phyloP scores from a whole-genome alignment of 1,284 basidiomycete genomes.

The Psilocybe mexicana region DNA sequence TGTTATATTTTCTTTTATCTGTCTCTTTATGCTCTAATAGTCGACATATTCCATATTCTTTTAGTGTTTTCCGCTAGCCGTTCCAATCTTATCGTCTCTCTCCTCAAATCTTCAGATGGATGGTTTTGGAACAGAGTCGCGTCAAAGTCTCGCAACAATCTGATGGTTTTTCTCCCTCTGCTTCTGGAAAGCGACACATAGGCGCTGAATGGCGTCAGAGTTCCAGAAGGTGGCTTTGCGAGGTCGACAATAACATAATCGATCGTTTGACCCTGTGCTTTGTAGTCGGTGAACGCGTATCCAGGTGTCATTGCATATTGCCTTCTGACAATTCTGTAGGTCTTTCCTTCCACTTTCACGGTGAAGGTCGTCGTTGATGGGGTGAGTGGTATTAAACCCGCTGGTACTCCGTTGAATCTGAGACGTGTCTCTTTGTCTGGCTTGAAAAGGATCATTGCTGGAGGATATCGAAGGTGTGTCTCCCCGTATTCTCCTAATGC shows the following conservation, averaged over 20 bases:
- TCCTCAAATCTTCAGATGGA: no score
- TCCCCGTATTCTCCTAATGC: not conserved
- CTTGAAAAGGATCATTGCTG: conserved; percentile 32
- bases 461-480: conserved; percentile 28
- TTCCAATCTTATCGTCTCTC: no score
- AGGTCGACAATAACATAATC: conserved; percentile 32
- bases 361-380: conserved; percentile 19
- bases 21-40: no score
- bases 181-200: conserved; percentile 37
- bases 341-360: not conserved
- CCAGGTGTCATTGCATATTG: conserved; percentile 28
- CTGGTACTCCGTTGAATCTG: conserved; percentile 23
- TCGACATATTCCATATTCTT: no score
- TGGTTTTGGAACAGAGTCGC: not conserved
- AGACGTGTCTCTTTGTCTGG: conserved; percentile 25
- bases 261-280: conserved; percentile 36
- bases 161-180: conserved; percentile 26
- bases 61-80: no score
- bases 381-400: conserved; percentile 30
- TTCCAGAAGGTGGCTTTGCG: conserved; percentile 23
- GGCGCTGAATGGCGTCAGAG: conserved; percentile 27
- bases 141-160: conserved; percentile 31
- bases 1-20: no score
- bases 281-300: conserved; percentile 37
- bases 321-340: conserved; percentile 1